Evolutionary conservation across 495 filamentous ascomycete species (phyloP), one percentile per base, ranked within the genome.

Genomic region (Neurospora discreta): DNA sequence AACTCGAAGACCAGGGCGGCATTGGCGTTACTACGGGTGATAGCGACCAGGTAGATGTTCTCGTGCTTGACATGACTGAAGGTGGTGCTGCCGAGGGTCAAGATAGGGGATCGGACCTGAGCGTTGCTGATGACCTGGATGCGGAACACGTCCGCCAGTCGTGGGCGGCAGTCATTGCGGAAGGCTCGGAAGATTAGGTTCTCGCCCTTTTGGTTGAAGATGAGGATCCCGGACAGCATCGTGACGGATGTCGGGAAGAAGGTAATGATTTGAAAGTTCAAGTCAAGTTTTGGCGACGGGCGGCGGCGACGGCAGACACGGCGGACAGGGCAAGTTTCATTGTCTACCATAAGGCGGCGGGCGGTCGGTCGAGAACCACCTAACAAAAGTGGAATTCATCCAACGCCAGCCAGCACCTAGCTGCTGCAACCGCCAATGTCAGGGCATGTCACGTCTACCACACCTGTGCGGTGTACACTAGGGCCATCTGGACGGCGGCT

Each of bases 201-300:
- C 86, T 99, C 95, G 84, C 95, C 95, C 82, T 99, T 99, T 80
- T 98, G 96, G 77, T 99, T 99, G 85, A 99, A 99, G 75, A 99
- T 89, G 67, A 99, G 88, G 76, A 99, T 94, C 71, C 95, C 95
- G 73, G 94, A 97, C 74, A 98, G 86, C 95, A 98, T 98, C 71
- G 75, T 90, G 85, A 13, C 70, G 43, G 23, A 58, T 26, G 68
- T 26, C 39, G 58, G 67, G 30, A 52, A 20, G 16, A 40, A 71
- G 68, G 69, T 30, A 16, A 69, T n/a, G 33, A 36, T 36, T 36
- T 44, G 26, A 58, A 68, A 20, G 10, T 44, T 23, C 13, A 40
- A 39, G 68, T 38, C 52, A 65, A 33, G 26, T 70, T n/a, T n/a
- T 36, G 42, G 52, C 9, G 23, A 30, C 46, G 52, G 33, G 33